A percentile compares a stretch with the other conserved stretches of the same genome.
Evolutionary conservation across 2,329 filamentous ascomycete species (phyloP).

Genomic region (Beauveria scarabaeidicola): DNA sequence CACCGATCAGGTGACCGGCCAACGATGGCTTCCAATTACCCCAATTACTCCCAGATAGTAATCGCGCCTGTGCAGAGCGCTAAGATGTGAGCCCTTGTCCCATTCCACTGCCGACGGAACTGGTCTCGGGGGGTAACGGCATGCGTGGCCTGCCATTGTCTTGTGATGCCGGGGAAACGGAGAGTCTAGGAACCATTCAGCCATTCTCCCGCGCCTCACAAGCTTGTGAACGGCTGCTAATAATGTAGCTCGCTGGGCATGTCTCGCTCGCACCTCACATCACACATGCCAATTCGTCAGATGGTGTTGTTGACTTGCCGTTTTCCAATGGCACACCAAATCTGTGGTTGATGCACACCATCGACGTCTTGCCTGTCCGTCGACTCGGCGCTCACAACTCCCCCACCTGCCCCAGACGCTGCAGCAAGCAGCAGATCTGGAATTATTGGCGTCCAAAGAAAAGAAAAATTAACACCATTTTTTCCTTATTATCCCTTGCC

Average conservation of each 20-base stretch:
- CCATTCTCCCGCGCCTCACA: neutral
- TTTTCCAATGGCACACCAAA: neutral
- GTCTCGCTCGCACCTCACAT: neutral
- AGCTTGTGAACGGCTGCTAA: neutral
- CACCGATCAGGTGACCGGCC: slow-evolving; percentile 11
- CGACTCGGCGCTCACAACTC: neutral
- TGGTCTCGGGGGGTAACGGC: neutral
- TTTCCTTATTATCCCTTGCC: neutral
- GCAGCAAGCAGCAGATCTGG: slow-evolving; percentile 2
- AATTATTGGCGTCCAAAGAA: neutral
- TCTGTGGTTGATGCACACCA: neutral
- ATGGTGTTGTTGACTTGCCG: no score
- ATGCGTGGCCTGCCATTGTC: neutral
- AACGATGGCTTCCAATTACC: neutral
- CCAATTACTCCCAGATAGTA: neutral
- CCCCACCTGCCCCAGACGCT: neutral
- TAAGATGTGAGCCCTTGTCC: neutral
- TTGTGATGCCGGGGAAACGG: slow-evolving; percentile 3
- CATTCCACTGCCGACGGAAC: neutral
- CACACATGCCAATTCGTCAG: neutral
- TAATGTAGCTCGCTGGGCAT: neutral
- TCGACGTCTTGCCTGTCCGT: neutral
- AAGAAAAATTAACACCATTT: neutral
- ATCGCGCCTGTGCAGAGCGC: neutral
- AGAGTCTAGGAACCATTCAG: slow-evolving; percentile 2